These are phyloP conservation scores for Apiotrichum laibachii DNA, from an alignment of 1,284 basidiomycete genomes.

Conservation along the genomic window DNA sequence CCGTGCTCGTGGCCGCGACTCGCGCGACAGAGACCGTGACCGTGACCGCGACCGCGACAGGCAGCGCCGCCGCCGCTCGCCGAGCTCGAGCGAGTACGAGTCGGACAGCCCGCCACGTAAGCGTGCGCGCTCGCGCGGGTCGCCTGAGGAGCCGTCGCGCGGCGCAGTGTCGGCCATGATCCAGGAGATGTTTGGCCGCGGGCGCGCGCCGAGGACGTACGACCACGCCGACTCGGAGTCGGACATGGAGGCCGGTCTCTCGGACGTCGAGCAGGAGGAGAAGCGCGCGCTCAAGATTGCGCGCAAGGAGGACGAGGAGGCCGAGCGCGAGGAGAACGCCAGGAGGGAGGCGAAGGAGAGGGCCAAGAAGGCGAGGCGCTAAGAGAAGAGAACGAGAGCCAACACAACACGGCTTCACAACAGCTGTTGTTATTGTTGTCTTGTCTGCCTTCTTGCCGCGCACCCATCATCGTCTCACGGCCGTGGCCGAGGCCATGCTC, in stretches of 20 bases:
- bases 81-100: conserved; percentile 10
- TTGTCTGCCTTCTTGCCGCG: too few species aligned
- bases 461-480: too few species aligned
- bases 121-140: background rate
- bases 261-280: conserved; percentile 44
- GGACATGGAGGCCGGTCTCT: conserved; percentile 48
- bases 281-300: conserved; percentile 37
- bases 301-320: conserved; percentile 41
- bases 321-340: conserved; percentile 40
- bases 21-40: conserved; percentile 1
- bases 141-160: conserved; percentile 9
- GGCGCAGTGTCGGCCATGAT: conserved; percentile 18
- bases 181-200: conserved; percentile 21
- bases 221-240: conserved; percentile 27
- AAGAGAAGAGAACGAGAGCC: background rate
- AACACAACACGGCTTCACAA: too few species aligned
- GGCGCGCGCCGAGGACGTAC: conserved; percentile 19
- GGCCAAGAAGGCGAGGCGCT: background rate
- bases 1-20: background rate
- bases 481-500: too few species aligned
- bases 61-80: conserved; percentile 1
- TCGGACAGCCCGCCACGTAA: conserved; percentile 15
- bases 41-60: background rate
- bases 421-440: too few species aligned
- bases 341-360: conserved; percentile 33